Conservation (phyloP, 2,329 filamentous ascomycete genomes). For the Pseudogymnoascus sp. region DNA sequence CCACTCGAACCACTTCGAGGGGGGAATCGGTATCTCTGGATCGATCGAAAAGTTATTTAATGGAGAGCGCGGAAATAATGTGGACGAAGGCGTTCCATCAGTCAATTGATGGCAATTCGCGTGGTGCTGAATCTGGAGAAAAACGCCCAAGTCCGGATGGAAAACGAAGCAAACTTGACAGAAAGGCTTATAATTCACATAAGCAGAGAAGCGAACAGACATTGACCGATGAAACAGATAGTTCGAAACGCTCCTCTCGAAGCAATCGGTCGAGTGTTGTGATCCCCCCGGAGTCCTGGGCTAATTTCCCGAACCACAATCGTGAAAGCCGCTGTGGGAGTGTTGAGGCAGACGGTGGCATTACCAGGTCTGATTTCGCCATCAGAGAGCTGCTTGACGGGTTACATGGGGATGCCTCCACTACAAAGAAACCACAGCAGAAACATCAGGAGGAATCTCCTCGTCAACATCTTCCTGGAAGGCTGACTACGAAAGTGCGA, state of each 20-base stretch:
- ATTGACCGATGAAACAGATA: not conserved
- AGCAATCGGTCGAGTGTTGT: not conserved
- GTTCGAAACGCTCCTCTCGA: not conserved
- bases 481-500: not conserved
- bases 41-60: not conserved
- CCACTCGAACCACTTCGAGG: not conserved
- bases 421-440: not conserved
- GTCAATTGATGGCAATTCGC: not conserved
- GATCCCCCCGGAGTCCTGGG: constrained; percentile 23
- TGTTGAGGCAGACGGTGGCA: constrained; percentile 14
- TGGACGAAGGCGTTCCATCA: not conserved
- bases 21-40: not conserved
- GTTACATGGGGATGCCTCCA: not conserved
- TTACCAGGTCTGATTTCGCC: constrained; percentile 22
- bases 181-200: not conserved
- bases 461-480: not conserved
- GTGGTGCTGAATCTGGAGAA: not conserved
- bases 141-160: not conserved
- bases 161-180: not conserved
- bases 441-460: not conserved
- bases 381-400: constrained; percentile 4
- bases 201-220: not conserved
- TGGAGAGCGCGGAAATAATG: not conserved
- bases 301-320: constrained; percentile 22
- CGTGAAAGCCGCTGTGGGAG: constrained; percentile 19